A percentile compares a stretch with the other conserved stretches of the same genome.
Evolutionary conservation across 164 flowering plant species (phyloP).

Genomic region (Umbilicus rupestris): DNA sequence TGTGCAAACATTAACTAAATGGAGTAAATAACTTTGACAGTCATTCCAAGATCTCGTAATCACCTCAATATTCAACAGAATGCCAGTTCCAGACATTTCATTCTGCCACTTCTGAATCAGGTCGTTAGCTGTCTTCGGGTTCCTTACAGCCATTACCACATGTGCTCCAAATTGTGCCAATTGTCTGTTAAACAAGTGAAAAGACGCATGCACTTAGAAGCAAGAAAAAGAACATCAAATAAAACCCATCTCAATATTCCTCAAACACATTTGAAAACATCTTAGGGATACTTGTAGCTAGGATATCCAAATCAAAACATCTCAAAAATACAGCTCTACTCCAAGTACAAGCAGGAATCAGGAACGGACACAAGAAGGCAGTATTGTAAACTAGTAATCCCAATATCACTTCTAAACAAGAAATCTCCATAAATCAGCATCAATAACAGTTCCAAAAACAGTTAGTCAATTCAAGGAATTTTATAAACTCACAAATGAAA

Average conservation of each 20-base stretch:
- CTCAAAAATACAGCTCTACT: too few relatives aligned
- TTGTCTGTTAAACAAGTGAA: conserved; percentile 36
- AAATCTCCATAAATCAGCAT: too few relatives aligned
- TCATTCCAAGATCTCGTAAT: neutral
- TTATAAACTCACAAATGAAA: too few relatives aligned
- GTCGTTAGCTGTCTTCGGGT: conserved; percentile 56
- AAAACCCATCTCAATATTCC: neutral
- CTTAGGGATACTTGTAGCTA: too few relatives aligned
- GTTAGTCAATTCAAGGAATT: too few relatives aligned
- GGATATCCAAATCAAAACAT: too few relatives aligned
- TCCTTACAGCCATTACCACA: conserved; percentile 92
- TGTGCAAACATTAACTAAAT: neutral
- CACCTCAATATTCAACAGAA: conserved; percentile 88
- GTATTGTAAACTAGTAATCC: too few relatives aligned
- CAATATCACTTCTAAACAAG: too few relatives aligned
- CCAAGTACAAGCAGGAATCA: too few relatives aligned
- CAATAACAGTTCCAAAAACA: too few relatives aligned
- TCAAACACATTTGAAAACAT: too few relatives aligned
- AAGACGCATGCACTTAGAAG: neutral
- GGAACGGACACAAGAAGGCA: too few relatives aligned
- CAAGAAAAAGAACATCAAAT: neutral
- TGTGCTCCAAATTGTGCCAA: conserved; percentile 90
- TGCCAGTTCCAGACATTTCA: conserved; percentile 62
- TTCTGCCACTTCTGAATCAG: conserved; percentile 74
- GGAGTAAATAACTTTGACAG: neutral